A percentile compares a stretch with the other conserved stretches of the same genome.
Evolutionary conservation across 768 basidiomycete genomes (phyloP).

Genomic region (Leccinellum rugosiceps): DNA sequence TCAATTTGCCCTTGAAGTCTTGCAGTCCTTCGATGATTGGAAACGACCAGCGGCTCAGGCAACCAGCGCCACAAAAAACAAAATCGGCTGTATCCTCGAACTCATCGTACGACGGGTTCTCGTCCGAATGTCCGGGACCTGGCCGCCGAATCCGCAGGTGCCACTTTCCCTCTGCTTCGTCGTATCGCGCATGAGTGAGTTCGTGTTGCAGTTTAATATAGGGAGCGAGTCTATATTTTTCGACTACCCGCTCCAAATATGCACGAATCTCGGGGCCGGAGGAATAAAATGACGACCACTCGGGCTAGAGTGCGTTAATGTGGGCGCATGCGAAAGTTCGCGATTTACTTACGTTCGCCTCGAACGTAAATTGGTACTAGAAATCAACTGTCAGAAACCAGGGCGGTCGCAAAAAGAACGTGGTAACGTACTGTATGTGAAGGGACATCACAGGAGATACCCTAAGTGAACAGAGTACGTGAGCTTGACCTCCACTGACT

Average conservation of each 20-base stretch:
- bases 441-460: conserved; percentile 59
- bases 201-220: conserved; percentile 58
- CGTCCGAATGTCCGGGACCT: conserved; percentile 3
- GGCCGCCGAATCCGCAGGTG: conserved; percentile 44
- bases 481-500: not conserved
- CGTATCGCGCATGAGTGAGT: conserved; percentile 48
- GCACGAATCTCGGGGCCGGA: conserved; percentile 55
- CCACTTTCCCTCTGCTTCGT: conserved; percentile 55
- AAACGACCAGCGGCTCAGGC: not conserved
- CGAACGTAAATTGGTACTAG: conserved; percentile 60
- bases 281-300: conserved; percentile 60
- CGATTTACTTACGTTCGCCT: conserved; percentile 39
- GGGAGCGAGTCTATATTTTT: conserved; percentile 51
- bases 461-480: conserved; percentile 28
- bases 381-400: not conserved
- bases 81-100: not conserved
- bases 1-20: not conserved
- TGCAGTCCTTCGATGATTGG: not conserved
- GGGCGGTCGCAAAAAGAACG: not conserved
- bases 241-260: conserved; percentile 51
- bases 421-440: conserved; percentile 45
- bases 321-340: not conserved
- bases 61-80: not conserved
- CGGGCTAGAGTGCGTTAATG: not conserved
- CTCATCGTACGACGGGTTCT: conserved; percentile 25